Conservation (phyloP, 495 filamentous ascomycete species). For the Hyaloscypha hepaticicola region DNA sequence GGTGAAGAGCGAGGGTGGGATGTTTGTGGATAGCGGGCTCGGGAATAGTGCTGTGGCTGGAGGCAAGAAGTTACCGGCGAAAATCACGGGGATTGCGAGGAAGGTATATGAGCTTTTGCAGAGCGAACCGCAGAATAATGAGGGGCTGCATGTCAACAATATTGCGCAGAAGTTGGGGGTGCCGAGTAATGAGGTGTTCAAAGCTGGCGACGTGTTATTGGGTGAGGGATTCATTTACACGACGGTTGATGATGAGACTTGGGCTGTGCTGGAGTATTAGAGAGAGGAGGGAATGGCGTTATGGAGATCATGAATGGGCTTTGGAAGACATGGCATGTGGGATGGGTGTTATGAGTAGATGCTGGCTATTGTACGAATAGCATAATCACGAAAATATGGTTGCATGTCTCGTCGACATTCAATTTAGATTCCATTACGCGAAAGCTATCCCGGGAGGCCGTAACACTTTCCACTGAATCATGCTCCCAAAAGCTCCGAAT, state of each 20-base stretch:
- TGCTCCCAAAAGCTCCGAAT: neutral
- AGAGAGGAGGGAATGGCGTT: slow-evolving; percentile 14
- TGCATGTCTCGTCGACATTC: neutral
- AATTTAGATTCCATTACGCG: neutral
- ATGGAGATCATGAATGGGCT: neutral
- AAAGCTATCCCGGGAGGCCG: neutral
- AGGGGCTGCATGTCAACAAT: slow-evolving; percentile 75
- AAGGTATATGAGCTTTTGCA: slow-evolving; percentile 68
- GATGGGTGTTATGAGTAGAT: slow-evolving; percentile 8
- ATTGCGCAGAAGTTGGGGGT: slow-evolving; percentile 65
- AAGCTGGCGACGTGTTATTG: slow-evolving; percentile 76
- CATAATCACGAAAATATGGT: neutral
- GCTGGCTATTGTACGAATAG: slow-evolving; percentile 7
- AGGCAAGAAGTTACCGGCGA: slow-evolving; percentile 39
- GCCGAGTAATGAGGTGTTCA: slow-evolving; percentile 64
- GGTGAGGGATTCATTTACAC: slow-evolving; percentile 76
- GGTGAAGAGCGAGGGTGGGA: slow-evolving; percentile 42
- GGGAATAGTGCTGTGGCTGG: slow-evolving; percentile 28
- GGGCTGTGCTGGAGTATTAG: slow-evolving; percentile 66
- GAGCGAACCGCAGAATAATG: slow-evolving; percentile 63
- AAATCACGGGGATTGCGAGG: slow-evolving; percentile 55
- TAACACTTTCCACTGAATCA: neutral
- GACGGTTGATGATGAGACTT: slow-evolving; percentile 85
- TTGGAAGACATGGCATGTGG: slow-evolving; percentile 2
- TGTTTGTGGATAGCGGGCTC: slow-evolving; percentile 52